A percentile compares a stretch with the other conserved stretches of the same genome.
Conservation (phyloP, 108 stramenopile genomes). For the Schizochytrium sp. region DNA sequence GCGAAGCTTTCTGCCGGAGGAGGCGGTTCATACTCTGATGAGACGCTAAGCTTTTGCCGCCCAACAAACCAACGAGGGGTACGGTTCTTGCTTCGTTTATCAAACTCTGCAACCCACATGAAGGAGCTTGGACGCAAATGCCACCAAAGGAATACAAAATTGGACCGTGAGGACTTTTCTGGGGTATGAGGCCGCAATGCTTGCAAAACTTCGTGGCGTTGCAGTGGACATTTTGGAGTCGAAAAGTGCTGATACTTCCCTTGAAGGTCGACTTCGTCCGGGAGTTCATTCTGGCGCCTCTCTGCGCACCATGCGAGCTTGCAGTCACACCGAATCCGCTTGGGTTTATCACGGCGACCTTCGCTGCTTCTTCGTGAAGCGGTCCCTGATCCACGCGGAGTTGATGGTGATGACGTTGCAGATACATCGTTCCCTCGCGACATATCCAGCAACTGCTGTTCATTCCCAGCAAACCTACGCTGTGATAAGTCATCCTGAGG, state of each 20-base stretch:
- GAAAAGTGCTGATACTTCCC: background rate
- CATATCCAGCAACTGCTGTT: too few relatives aligned
- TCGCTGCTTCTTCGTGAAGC: background rate
- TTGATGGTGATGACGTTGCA: too few relatives aligned
- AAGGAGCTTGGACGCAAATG: slow-evolving; percentile 14
- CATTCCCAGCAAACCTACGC: too few relatives aligned
- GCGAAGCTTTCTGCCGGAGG: background rate
- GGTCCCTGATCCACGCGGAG: background rate
- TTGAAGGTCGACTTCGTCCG: background rate
- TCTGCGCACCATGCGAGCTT: background rate
- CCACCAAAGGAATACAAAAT: background rate
- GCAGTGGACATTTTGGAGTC: slow-evolving; percentile 12
- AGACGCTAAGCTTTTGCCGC: background rate
- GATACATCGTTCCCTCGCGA: too few relatives aligned
- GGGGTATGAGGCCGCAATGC: background rate
- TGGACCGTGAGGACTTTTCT: background rate
- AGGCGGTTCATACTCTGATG: background rate
- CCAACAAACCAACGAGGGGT: slow-evolving; percentile 21
- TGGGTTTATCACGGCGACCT: background rate
- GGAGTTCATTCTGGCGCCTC: background rate
- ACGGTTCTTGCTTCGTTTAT: background rate
- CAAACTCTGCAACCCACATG: slow-evolving; percentile 33
- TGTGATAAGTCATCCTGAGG: too few relatives aligned
- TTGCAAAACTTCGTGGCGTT: slow-evolving; percentile 4
- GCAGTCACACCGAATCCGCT: background rate